Percentiles rank a stretch among this genome's conserved stretches.
Conservation (phyloP, 352 stramenopile species). For the Aphanomyces cochlioides region DNA sequence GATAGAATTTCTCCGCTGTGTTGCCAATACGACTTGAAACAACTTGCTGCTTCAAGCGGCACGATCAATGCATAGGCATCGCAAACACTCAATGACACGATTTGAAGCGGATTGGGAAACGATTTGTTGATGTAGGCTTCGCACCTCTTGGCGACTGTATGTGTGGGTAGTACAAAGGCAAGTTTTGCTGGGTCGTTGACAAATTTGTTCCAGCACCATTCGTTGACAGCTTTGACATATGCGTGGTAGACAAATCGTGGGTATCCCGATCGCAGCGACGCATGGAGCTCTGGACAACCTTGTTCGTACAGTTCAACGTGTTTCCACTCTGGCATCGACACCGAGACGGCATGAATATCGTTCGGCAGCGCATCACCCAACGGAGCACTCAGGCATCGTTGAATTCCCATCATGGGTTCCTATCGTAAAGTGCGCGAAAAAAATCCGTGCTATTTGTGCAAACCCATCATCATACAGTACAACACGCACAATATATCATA, state of each 20-base stretch:
- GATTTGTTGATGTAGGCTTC: conserved; percentile 58
- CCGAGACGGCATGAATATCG: conserved; percentile 69
- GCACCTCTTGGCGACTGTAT: conserved; percentile 47
- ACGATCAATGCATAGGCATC: conserved; percentile 38
- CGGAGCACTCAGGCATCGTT: conserved; percentile 29
- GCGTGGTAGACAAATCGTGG: conserved; percentile 91
- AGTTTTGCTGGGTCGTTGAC: conserved; percentile 33
- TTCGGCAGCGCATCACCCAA: conserved; percentile 70
- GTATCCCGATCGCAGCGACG: conserved; percentile 84
- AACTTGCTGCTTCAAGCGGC: conserved; percentile 55
- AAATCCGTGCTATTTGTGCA: neutral
- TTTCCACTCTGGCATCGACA: conserved; percentile 78
- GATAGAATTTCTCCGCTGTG: conserved; percentile 91
- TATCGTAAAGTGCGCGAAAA: neutral
- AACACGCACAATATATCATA: neutral
- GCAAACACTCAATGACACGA: conserved; percentile 39
- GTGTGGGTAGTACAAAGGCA: conserved; percentile 13
- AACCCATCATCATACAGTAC: neutral
- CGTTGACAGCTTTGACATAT: conserved; percentile 66
- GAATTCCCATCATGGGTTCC: conserved; percentile 3
- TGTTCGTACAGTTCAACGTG: conserved; percentile 91
- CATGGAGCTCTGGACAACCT: conserved; percentile 54
- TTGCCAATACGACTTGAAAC: conserved; percentile 92
- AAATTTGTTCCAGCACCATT: conserved; percentile 37
- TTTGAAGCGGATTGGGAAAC: conserved; percentile 18